A percentile compares a stretch with the other conserved stretches of the same genome.
phyloP scores from a whole-genome alignment of 2,329 filamentous ascomycete species.

The Talaromyces sp. region DNA sequence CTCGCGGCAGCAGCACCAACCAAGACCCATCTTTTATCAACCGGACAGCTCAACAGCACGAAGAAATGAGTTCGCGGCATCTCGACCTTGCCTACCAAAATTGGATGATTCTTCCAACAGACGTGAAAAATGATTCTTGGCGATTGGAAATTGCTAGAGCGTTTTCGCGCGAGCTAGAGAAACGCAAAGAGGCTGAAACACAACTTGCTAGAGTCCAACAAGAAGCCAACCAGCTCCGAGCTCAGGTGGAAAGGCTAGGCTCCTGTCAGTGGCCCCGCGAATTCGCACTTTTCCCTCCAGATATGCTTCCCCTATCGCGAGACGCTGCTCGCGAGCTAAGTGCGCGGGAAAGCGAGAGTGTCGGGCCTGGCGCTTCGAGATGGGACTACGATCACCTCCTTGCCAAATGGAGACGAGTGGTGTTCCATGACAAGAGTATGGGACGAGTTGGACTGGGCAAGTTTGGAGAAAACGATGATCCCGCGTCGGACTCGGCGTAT shows the following conservation, averaged over 20 bases:
- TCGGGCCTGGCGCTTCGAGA: constrained; percentile 28
- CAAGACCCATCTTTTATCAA: constrained; percentile 35
- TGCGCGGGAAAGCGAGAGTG: constrained; percentile 26
- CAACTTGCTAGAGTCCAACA: constrained; percentile 42
- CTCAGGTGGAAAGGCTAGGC: constrained; percentile 41
- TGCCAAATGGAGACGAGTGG: constrained; percentile 44
- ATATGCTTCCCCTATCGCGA: constrained; percentile 35
- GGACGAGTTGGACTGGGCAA: constrained; percentile 28
- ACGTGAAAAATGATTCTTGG: constrained; percentile 47
- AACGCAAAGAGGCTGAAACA: constrained; percentile 38
- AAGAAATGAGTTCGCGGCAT: constrained; percentile 68
- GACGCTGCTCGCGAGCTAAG: constrained; percentile 35
- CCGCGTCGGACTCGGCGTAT: not conserved
- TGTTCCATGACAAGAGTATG: constrained; percentile 42
- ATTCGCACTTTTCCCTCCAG: constrained; percentile 44
- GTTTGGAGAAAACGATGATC: constrained; percentile 13
- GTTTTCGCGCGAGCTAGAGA: constrained; percentile 42
- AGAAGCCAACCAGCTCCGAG: constrained; percentile 45
- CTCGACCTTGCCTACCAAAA: constrained; percentile 70
- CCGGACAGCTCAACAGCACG: constrained; percentile 54
- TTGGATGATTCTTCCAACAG: constrained; percentile 62
- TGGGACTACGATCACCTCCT: constrained; percentile 47
- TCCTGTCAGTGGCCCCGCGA: constrained; percentile 46
- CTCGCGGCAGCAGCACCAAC: constrained; percentile 27
- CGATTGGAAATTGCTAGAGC: constrained; percentile 43